These are phyloP conservation scores for Fusarium tupiense DNA, from an alignment of 2,329 filamentous ascomycete genomes.

Conservation along the genomic window DNA sequence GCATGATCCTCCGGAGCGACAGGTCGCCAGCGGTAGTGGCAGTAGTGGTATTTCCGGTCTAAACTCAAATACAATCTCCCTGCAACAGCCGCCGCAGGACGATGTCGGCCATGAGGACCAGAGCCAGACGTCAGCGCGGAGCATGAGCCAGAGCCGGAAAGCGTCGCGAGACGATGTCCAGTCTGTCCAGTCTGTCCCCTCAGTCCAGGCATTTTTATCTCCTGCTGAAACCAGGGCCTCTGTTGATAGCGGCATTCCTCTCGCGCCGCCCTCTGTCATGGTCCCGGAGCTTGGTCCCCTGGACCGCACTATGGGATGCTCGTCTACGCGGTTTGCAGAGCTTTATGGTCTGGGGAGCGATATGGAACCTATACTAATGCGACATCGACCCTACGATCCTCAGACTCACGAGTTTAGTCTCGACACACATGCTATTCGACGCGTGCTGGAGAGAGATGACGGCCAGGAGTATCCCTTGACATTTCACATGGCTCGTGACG, in stretches of 20 bases:
- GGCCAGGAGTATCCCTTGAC: slow-evolving; percentile 47
- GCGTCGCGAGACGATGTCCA: slow-evolving; percentile 40
- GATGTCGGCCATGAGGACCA: slow-evolving; percentile 29
- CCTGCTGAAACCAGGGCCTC: slow-evolving; percentile 41
- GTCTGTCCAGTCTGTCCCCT: slow-evolving; percentile 36
- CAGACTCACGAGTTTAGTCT: slow-evolving; percentile 53
- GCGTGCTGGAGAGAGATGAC: slow-evolving; percentile 62
- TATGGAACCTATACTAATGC: slow-evolving; percentile 49
- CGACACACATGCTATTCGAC: slow-evolving; percentile 69
- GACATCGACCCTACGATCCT: slow-evolving; percentile 62
- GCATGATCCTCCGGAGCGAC: slow-evolving; percentile 43
- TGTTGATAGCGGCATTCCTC: slow-evolving; percentile 32
- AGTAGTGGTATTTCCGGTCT: not conserved
- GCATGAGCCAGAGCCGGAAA: slow-evolving; percentile 34
- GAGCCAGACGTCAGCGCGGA: slow-evolving; percentile 15
- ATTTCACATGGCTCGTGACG: slow-evolving; percentile 48
- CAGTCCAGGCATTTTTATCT: slow-evolving; percentile 40
- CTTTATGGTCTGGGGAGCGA: slow-evolving; percentile 48
- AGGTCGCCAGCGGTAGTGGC: slow-evolving; percentile 31
- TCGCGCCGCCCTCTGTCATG: slow-evolving; percentile 29
- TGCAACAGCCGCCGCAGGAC: slow-evolving; percentile 18
- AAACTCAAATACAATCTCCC: slow-evolving; percentile 8
- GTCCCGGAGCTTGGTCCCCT: slow-evolving; percentile 29
- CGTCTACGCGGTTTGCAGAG: slow-evolving; percentile 43
- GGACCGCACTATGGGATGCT: slow-evolving; percentile 40